Base-by-base conservation (phyloP, 2,329 filamentous ascomycete species). In the Fusarium caatingaense region DNA sequence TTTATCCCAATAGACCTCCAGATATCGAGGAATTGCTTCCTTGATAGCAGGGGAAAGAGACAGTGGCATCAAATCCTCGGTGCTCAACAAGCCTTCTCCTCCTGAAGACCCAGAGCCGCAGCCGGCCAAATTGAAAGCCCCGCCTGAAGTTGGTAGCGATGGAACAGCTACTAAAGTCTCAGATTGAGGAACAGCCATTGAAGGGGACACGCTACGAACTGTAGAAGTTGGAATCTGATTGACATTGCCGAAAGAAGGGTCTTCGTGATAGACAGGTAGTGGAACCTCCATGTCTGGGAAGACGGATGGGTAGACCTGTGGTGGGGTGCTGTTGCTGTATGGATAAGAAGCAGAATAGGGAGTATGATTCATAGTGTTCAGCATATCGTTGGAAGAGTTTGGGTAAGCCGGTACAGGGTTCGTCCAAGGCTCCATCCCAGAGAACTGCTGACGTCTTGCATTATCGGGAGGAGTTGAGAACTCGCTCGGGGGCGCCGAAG, bases 1-100 rank as follows among this genome's bases (percentile, higher is more conserved):
- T 64, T 81, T 82, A 53, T 83, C 80, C 86, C 86, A 88, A 76
- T 87, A 88, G 37, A 84, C 77, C 25, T 85, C 79, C 63, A 88
- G 78, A 66, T 88, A 88, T 44, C 75, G 74, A 44, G 86, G 85
- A 47, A 87, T 81, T 42, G 81, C 80, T 51, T 80, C 81, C 63
- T 79, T 80, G 46, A 80, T 77, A 49, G 79, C 78, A 32, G 78
- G 76, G 64, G 80, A 79, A 69, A 85, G 74, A 54, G 80, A 76
- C 56, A 80, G 65, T 12, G 77, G 69, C 59, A 73, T 69, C 28
- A 75, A 44, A 41, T 73, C 68, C 28, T 70, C 66, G 57, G 68
- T 51, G 34, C 57, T 76, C 69, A 82, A 76, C 64, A 79, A 76
- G 60, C 74, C 79, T 72, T 82, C 68, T 54, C 80, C 77, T 71